Evolutionary conservation across 2,329 filamentous ascomycete species (phyloP), one percentile per base, ranked within the genome.

Genomic region (Scedosporium aurantiacum): DNA sequence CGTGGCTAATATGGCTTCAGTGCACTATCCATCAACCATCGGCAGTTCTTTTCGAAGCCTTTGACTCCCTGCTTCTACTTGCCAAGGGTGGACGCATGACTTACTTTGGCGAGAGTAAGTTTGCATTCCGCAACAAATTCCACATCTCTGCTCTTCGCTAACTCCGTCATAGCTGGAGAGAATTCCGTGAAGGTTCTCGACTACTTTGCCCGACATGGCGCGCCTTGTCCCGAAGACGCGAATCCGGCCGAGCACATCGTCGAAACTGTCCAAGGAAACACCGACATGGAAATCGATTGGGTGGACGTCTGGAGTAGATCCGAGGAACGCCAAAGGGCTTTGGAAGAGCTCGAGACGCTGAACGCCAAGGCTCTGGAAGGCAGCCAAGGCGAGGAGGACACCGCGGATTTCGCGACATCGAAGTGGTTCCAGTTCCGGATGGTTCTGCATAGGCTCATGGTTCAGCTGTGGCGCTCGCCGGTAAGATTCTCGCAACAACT

Each of bases 1-100:
- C 1, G 2, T 60, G 10, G 27, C 47, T 28, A 55, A 14, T 21
- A 6, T 21, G 8, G 16, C 25, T 10, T 16, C 5, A 61, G 3
- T 79, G 83, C 3, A 88, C 87, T 69, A 69, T 88, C 61, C 83
- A 83, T 70, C 87, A 88, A 67, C 77, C 88, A 0, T 79, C 83
- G 0, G 75, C 78, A 10, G 82, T 77, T 62, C 76, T 83, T 12
- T 84, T 84, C 8, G 82, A 86, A 0, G 63, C 63, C 6, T 68
- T 68, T 18, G 66, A 68, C 23, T 61, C 63, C 14, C 63, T 67
- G 2, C 60, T 68, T 6, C 61, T 67, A 1, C 50, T 68, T 4
- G 65, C 64, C 8, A 67, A 64, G 61, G 66, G 66, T 10, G 67
- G 67, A 1, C 54, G 45, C 10, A 67, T 66, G 64, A 60, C 63